Base-by-base conservation (phyloP, 495 filamentous ascomycete species). In the Annulohypoxylon stygium region DNA sequence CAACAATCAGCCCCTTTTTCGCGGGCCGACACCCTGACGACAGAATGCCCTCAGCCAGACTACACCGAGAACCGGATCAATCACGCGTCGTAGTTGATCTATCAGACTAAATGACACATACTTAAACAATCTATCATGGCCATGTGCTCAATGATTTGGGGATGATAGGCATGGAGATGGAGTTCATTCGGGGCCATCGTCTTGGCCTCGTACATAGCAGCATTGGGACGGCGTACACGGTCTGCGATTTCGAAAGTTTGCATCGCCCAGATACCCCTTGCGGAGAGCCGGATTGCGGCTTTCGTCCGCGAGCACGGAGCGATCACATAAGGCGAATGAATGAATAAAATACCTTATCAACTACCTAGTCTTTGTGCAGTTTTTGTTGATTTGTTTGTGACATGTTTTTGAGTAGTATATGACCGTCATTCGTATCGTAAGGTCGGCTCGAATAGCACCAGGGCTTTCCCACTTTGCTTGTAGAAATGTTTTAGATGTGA, bases 251-350 rank as follows among this genome's bases (percentile, higher is more conserved):
- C 20, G 34, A 30, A 57, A 41, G 1, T 57, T 58, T 55, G 57
- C 41, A 54, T 67, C 37, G 26, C 67, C 58, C 66, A 67, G 70
- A 75, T 75, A 75, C 72, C 72, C 72, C 55, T 11, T n/a, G 62
- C 20, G 62, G 55, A 62, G 53, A 66, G 71, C 57, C 11, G 55
- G 39, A 47, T 54, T 39, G 30, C 11, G 43, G 48, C 39, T 66
- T 43, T 26, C 20, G 5, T 23, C 55, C 47, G 41, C 34, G 60
- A 51, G 37, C 36, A 23, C 36, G 43, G 54, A 41, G 61, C 48
- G 47, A n/a, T 69, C 63, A 65, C 60, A 57, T 67, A 65, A 54
- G 4, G 51, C 53, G 36, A 39, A 57, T 47, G 5, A 57, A 45
- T 4, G 57, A 37, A 30, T 30, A 53, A 16, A 11, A 51, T 16